Evolutionary conservation across 495 filamentous ascomycete genomes (phyloP).

Genomic region (Tuber magnatum): DNA sequence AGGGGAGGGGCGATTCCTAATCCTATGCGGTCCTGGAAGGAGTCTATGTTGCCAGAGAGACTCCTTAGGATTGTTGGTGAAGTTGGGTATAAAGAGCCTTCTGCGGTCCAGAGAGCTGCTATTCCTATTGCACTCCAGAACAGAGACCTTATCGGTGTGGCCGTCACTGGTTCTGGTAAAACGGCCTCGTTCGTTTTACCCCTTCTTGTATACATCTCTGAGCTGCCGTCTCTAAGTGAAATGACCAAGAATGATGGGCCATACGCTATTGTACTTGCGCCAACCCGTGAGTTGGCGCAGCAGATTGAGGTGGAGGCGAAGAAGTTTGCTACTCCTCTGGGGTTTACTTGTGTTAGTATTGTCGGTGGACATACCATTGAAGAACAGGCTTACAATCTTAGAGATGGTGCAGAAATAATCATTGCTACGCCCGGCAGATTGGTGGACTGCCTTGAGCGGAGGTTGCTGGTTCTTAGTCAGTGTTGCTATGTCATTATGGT

Average conservation of each 20-base stretch:
- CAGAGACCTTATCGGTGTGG: slow-evolving; percentile 93
- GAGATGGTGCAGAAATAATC: slow-evolving; percentile 97
- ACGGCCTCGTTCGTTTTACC: slow-evolving; percentile 93
- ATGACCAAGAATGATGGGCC: slow-evolving; percentile 90
- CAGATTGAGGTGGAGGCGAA: slow-evolving; percentile 93
- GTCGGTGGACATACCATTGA: slow-evolving; percentile 94
- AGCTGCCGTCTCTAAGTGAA: slow-evolving; percentile 77
- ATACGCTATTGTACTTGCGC: slow-evolving; percentile 91
- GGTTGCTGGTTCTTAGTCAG: slow-evolving; percentile 82
- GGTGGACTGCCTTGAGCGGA: slow-evolving; percentile 91
- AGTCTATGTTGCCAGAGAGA: slow-evolving; percentile 71
- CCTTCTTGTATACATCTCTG: slow-evolving; percentile 91
- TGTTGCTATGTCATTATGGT: slow-evolving; percentile 94
- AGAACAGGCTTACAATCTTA: slow-evolving; percentile 84
- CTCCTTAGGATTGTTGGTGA: slow-evolving; percentile 74
- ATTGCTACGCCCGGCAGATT: slow-evolving; percentile 96
- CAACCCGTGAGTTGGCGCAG: slow-evolving; percentile 96
- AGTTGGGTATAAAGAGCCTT: slow-evolving; percentile 90
- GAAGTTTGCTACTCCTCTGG: slow-evolving; percentile 85
- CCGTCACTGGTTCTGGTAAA: slow-evolving; percentile 97
- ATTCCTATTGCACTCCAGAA: slow-evolving; percentile 93
- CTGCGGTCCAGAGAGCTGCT: slow-evolving; percentile 83
- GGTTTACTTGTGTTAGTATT: slow-evolving; percentile 93
- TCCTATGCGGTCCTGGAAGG: slow-evolving; percentile 91
- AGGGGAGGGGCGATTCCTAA: slow-evolving; percentile 87